These are phyloP conservation scores for Claviceps pusilla DNA, from an alignment of 2,329 filamentous ascomycete genomes.

Conservation along the genomic window DNA sequence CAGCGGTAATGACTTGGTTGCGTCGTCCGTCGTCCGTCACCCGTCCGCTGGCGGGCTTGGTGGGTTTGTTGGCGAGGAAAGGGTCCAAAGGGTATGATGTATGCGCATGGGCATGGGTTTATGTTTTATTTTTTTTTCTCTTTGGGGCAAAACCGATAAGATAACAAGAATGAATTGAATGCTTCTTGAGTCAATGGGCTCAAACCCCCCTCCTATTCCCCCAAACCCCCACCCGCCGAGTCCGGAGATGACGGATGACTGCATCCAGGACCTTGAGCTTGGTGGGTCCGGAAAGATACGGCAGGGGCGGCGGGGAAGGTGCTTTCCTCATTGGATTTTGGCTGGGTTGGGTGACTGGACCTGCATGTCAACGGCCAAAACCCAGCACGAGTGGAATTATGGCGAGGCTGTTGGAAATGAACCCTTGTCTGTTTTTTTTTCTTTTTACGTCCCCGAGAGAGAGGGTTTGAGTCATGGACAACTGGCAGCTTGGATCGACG, in stretches of 20 bases:
- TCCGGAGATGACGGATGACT: neutral
- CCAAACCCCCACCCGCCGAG: neutral
- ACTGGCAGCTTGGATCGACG: too few species aligned
- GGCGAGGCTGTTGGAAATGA: too few species aligned
- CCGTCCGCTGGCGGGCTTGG: neutral
- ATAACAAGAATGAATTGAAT: neutral
- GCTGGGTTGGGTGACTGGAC: neutral
- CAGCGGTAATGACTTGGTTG: conserved; percentile 1
- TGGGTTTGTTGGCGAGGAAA: neutral
- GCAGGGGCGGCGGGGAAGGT: neutral
- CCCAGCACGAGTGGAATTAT: neutral
- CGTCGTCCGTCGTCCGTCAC: neutral
- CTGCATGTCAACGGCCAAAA: neutral
- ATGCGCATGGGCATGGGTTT: too few species aligned
- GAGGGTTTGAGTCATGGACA: too few species aligned
- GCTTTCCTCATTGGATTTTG: neutral
- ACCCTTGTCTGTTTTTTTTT: too few species aligned
- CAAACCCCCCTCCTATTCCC: neutral
- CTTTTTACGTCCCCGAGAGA: too few species aligned
- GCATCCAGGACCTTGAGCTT: neutral
- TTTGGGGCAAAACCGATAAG: too few species aligned
- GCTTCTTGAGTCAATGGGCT: neutral
- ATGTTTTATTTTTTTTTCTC: too few species aligned
- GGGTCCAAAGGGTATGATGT: neutral
- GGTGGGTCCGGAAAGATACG: neutral